Evolutionary conservation across 1,284 basidiomycete species (phyloP), one percentile per base, ranked within the genome.

Genomic region (Irpex lacteus): DNA sequence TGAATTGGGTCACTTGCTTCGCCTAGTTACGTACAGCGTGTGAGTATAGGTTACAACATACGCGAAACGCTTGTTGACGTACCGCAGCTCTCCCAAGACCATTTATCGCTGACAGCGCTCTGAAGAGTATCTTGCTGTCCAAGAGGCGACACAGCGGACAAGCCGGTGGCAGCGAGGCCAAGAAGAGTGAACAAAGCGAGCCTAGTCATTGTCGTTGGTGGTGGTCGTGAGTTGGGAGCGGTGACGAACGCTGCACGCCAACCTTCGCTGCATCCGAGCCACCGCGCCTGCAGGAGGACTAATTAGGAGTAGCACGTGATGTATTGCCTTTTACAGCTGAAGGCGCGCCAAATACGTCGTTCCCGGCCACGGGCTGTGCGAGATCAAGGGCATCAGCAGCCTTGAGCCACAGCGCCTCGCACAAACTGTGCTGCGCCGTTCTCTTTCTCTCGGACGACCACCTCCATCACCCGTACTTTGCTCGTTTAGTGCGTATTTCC

Each of bases 41-140:
- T 59, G 57, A 55, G 56, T n/a, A 19, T 5, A 47, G 18, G 59
- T n/a, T 6, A 37, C 15, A 54, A 32, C 7, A 26, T 13, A 59
- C 13, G 36, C 53, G 52, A 38, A 34, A 18, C 36, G 19, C 38
- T 60, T 36, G 34, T 60, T 36, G 34, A 76, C 85, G 38, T 67
- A 90, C 90, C 88, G 72, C 90, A 92, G 72, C 84, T 73, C 0
- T 7, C 38, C 71, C 84, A 92, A 3, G 69, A 86, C 90, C 92
- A 69, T 76, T 72, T 36, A 79, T 78, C 40, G 71, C 75, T 38
- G 5, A 80, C 66, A 9, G 68, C 61, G 49, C 77, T 76, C 21
- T 68, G 64, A 21, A 86, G 69, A 11, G 77, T 66, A 47, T 78
- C 70, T 70, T 88, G 83, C 4, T 78, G 72, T 18, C 76, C 69